Conservation (phyloP, 2,329 filamentous ascomycete species). For the Sclerotinia borealis region DNA sequence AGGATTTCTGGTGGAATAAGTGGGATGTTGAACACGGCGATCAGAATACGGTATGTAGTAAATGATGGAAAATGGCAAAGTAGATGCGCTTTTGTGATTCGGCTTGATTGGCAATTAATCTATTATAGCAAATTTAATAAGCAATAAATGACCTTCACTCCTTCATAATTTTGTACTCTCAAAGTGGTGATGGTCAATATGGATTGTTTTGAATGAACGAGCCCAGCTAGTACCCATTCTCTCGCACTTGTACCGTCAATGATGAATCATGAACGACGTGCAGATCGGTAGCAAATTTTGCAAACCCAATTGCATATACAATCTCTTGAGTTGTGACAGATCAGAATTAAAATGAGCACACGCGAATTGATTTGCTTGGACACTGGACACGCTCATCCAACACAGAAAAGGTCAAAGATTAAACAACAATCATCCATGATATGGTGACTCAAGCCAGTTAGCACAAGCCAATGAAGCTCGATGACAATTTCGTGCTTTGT, state of each 20-base stretch:
- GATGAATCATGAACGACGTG: too few species aligned
- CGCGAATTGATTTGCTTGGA: not conserved
- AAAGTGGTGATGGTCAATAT: too few species aligned
- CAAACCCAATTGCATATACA: not conserved
- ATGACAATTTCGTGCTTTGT: not conserved
- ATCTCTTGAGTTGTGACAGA: not conserved
- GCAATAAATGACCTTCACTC: too few species aligned
- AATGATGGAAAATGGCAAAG: too few species aligned
- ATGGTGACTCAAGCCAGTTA: not conserved
- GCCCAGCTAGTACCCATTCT: not conserved
- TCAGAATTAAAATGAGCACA: not conserved
- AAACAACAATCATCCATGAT: not conserved
- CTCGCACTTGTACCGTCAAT: not conserved
- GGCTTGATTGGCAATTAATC: too few species aligned
- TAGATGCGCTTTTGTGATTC: too few species aligned
- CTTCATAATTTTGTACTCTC: too few species aligned
- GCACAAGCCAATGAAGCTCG: not conserved
- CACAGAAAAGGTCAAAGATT: not conserved
- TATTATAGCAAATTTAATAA: too few species aligned
- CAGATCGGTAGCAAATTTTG: too few species aligned
- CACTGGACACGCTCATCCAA: not conserved
- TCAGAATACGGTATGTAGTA: too few species aligned
- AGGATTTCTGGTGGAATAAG: too few species aligned
- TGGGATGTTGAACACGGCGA: too few species aligned
- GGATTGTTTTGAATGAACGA: not conserved